These are phyloP conservation scores for Mortierella sp. DNA, from an alignment of 371 early-diverging fungal genomes.

Conservation along the genomic window DNA sequence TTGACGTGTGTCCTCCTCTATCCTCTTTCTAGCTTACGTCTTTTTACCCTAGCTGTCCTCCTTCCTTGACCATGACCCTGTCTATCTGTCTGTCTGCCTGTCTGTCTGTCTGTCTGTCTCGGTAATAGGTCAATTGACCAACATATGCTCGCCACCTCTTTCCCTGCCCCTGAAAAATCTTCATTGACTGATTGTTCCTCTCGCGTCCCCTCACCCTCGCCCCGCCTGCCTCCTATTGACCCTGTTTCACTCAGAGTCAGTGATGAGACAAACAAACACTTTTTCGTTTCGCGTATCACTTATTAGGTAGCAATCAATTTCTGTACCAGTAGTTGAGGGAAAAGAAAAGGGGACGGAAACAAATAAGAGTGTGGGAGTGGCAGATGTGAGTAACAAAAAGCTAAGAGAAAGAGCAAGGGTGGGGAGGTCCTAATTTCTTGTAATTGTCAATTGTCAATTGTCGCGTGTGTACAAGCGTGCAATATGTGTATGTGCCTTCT, in stretches of 20 bases:
- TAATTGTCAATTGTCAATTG: background rate
- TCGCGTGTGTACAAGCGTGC: background rate
- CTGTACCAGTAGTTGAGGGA: background rate
- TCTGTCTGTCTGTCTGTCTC: background rate
- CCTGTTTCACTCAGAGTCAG: background rate
- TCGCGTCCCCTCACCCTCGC: background rate
- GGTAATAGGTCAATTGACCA: no score
- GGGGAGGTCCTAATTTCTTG: background rate
- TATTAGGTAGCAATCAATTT: background rate
- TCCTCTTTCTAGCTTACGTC: background rate
- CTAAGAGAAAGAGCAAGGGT: background rate
- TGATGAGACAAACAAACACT: background rate
- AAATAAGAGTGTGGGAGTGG: background rate
- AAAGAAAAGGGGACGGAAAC: background rate
- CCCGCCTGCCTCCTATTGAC: conserved; percentile 1
- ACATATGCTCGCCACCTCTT: background rate
- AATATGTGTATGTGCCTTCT: background rate
- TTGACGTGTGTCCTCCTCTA: background rate
- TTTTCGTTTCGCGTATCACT: background rate
- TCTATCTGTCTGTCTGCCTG: background rate
- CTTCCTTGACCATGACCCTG: background rate
- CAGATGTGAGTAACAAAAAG: background rate
- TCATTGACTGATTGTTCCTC: background rate
- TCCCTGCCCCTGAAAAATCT: background rate
- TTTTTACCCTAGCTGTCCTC: background rate